Base-by-base conservation (phyloP, 1,284 basidiomycete genomes). In the Ganoderma lingzhi region DNA sequence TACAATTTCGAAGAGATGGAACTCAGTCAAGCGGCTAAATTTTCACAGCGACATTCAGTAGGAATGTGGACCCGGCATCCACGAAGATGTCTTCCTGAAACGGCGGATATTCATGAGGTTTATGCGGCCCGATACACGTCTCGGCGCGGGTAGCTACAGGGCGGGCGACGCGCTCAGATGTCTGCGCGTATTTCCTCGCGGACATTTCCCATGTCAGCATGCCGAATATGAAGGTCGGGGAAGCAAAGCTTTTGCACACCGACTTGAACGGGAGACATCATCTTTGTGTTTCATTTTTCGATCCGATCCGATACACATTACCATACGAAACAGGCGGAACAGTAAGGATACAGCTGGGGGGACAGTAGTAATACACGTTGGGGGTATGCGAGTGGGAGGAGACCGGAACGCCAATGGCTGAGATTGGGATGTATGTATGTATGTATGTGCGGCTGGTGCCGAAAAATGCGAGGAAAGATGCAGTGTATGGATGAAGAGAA, bases 311-410 rank as follows among this genome's bases (percentile, higher is more conserved):
- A 56, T 23, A 23, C 58, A 41, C 35, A 39, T 17, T 12, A 23
- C 8, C 17, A 41, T 41, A 23, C 58, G 44, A 51, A 15, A 28
- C 63, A 32, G n/a, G 53, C 6, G 35, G 55, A 69, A 60, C 58
- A 64, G 67, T 69, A 69, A 59, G 68, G 68, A 69, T 69, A 69
- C 68, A 69, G 68, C 65, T n/a, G 63, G 64, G 59, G 66, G 42
- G 45, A 51, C 23, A 9, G 48, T 62, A 65, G 51, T 59, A 62
- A 69, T 69, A 69, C 68, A 69, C 32, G 30, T 48, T 51, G 63
- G 39, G 48, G 61, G 64, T 67, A 67, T 67, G 62, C 62, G 48
- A 37, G 32, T 17, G 12, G 42, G 23, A 6, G 19, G 62, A 55
- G 62, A 39, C 59, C 59, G 14, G 10, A 39, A 39, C 56, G n/a